Conservation (phyloP, 306 rosid genomes). For the Astragalus membranaceus region DNA sequence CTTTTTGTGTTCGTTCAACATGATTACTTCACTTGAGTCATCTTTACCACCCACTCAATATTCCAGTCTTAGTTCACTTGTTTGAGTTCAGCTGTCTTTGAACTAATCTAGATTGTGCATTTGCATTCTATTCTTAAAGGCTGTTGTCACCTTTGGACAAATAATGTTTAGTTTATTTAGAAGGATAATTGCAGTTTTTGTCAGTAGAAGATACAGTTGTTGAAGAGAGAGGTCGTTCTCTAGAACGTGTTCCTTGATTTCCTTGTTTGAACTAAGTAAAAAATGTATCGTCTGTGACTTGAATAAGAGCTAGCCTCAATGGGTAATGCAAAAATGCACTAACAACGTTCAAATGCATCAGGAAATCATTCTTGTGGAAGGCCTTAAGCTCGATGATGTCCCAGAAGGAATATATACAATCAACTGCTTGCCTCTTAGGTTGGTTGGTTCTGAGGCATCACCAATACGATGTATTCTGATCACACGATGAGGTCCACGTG, state of each 20-base stretch:
- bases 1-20: neutral
- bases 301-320: neutral
- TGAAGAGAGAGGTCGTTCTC: neutral
- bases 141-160: slow-evolving; percentile 1
- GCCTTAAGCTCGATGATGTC: slow-evolving; percentile 70
- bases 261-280: neutral
- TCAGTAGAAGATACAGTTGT: neutral
- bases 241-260: neutral
- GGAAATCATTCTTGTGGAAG: slow-evolving; percentile 97
- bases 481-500: slow-evolving; percentile 23
- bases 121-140: slow-evolving; percentile 7
- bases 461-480: slow-evolving; percentile 79
- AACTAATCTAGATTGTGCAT: neutral
- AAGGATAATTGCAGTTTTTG: neutral
- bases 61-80: neutral
- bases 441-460: slow-evolving; percentile 83
- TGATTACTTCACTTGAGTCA: neutral
- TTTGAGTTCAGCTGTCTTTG: slow-evolving; percentile 13
- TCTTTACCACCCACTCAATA: neutral
- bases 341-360: slow-evolving; percentile 24
- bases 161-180: neutral
- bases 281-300: neutral
- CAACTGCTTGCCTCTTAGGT: slow-evolving; percentile 79
- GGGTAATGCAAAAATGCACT: slow-evolving; percentile 14
- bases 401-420: slow-evolving; percentile 57